phyloP scores from a whole-genome alignment of 139 green algal species.

The Ostreobium quekettii region DNA sequence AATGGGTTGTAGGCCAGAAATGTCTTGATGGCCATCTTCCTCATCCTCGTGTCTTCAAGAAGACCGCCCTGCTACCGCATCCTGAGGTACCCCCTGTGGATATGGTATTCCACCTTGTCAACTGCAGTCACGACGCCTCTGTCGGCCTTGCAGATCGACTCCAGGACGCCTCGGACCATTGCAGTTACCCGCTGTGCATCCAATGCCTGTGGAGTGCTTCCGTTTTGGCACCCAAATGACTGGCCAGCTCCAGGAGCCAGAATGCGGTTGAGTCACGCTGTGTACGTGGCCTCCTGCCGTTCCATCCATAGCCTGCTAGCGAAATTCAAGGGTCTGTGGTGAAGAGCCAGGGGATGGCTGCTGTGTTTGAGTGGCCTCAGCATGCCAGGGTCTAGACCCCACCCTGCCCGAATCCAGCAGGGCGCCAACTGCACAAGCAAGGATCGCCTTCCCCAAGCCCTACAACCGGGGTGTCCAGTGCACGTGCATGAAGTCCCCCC shows the following conservation, averaged over 20 bases:
- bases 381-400: too few species aligned
- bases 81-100: conserved; percentile 41
- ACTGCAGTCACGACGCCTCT: conserved; percentile 31
- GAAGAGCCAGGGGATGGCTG: too few species aligned
- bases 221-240: not conserved
- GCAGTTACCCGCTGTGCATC: conserved; percentile 22
- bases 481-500: too few species aligned
- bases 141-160: conserved; percentile 31
- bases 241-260: conserved; percentile 24
- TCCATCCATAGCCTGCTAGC: conserved; percentile 59
- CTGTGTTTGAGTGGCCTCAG: too few species aligned
- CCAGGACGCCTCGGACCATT: conserved; percentile 23
- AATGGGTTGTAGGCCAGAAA: conserved; percentile 73
- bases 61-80: conserved; percentile 34
- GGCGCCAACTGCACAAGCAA: too few species aligned
- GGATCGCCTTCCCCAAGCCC: too few species aligned
- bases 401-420: too few species aligned
- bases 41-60: conserved; percentile 38
- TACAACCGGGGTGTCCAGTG: too few species aligned
- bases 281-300: conserved; percentile 58
- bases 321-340: too few species aligned
- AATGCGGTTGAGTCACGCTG: conserved; percentile 52
- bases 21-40: conserved; percentile 35
- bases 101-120: conserved; percentile 43
- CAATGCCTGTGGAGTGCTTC: conserved; percentile 11